These are phyloP conservation scores for Zostera marina DNA, from an alignment of 116 monocot genomes.

Conservation along the genomic window DNA sequence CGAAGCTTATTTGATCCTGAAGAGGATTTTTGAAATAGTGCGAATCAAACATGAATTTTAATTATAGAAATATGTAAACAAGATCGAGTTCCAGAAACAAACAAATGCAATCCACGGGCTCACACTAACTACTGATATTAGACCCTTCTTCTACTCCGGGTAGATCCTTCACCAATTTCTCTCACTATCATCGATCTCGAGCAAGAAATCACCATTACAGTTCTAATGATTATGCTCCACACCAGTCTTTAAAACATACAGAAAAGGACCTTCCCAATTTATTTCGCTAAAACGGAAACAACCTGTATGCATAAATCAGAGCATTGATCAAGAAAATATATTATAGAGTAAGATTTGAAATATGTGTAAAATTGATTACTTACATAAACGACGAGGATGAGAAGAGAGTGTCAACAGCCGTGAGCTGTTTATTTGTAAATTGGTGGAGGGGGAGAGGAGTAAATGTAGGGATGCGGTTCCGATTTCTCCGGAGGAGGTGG, in stretches of 20 bases:
- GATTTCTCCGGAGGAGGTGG: background rate
- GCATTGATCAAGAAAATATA: background rate
- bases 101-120: too few relatives aligned
- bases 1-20: too few relatives aligned
- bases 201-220: background rate
- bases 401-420: background rate
- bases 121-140: too few relatives aligned
- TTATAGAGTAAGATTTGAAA: background rate
- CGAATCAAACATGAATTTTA: too few relatives aligned
- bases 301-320: background rate
- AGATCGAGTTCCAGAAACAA: too few relatives aligned
- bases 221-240: background rate
- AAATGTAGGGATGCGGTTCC: background rate
- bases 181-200: too few relatives aligned
- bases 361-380: background rate
- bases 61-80: too few relatives aligned
- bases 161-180: too few relatives aligned
- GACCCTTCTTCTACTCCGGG: too few relatives aligned
- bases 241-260: background rate
- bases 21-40: too few relatives aligned
- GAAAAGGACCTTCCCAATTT: constrained; percentile 1
- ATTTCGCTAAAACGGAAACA: constrained; percentile 1
- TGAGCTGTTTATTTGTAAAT: background rate
- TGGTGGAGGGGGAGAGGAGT: constrained; percentile 5
- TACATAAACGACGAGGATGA: background rate